phyloP scores from a whole-genome alignment of 129 eudicot species.

The Lactuca saligna region DNA sequence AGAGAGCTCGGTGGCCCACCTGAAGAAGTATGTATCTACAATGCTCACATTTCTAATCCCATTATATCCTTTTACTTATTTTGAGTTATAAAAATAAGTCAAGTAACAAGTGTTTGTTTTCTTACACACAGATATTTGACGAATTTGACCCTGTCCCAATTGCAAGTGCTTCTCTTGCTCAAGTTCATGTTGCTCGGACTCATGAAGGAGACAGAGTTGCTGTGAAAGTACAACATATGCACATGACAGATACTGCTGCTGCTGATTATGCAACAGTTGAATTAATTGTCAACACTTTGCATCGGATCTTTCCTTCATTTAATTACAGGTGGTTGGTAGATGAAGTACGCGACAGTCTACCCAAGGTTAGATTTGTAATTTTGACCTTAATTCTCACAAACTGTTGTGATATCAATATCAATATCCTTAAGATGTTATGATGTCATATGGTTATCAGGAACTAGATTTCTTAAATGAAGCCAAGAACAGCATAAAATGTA shows the following conservation, averaged over 20 bases:
- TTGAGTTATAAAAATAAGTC: conserved; percentile 15
- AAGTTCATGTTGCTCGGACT: conserved; percentile 84
- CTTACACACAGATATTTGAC: conserved; percentile 60
- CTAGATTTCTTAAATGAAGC: conserved; percentile 94
- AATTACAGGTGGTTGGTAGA: conserved; percentile 98
- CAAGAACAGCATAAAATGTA: conserved; percentile 85
- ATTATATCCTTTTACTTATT: conserved; percentile 9
- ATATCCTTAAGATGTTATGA: too few species aligned
- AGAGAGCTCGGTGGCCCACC: conserved; percentile 94
- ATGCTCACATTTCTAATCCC: neutral
- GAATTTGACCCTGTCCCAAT: conserved; percentile 90
- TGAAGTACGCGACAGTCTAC: conserved; percentile 88
- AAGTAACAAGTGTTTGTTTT: conserved; percentile 14
- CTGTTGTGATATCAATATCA: too few species aligned
- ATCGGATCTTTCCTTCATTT: conserved; percentile 78
- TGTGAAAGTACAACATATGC: conserved; percentile 93
- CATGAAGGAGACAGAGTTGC: conserved; percentile 92
- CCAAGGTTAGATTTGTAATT: conserved; percentile 53
- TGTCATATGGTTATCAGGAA: conserved; percentile 61
- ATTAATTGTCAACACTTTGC: conserved; percentile 82
- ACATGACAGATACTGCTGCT: conserved; percentile 97
- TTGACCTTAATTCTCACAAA: neutral
- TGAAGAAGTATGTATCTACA: conserved; percentile 71
- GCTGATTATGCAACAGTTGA: conserved; percentile 95
- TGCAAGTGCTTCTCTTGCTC: conserved; percentile 99